Evolutionary conservation across 2,329 filamentous ascomycete genomes (phyloP).

Genomic region (Ophiostoma novo-ulmi): DNA sequence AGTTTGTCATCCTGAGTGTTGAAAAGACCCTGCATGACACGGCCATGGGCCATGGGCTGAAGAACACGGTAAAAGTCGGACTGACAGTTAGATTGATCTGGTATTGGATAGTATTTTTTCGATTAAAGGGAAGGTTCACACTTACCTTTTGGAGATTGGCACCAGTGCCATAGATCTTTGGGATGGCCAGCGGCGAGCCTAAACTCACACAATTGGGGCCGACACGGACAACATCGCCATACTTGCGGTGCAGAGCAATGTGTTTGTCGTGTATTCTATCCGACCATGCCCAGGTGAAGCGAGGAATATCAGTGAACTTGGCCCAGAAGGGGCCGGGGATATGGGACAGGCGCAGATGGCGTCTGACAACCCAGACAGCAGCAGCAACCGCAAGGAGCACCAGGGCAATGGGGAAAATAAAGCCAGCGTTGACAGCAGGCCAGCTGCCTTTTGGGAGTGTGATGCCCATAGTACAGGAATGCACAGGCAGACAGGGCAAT

Average conservation of each 20-base stretch:
- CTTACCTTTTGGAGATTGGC: conserved; percentile 16
- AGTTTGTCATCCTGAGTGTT: conserved; percentile 19
- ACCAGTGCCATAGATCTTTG: conserved; percentile 19
- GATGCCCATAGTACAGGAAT: neutral
- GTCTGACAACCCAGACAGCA: neutral
- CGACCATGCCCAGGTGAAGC: conserved; percentile 19
- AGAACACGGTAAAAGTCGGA: conserved; percentile 19
- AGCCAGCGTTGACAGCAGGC: neutral
- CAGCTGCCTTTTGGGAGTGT: neutral
- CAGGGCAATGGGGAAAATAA: neutral
- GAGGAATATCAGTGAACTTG: conserved; percentile 11
- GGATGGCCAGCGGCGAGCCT: conserved; percentile 14
- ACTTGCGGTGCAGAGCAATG: conserved; percentile 14
- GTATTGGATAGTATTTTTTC: neutral
- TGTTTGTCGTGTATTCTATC: conserved; percentile 19
- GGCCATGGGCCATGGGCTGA: conserved; percentile 20
- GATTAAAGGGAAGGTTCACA: neutral
- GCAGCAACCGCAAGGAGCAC: neutral
- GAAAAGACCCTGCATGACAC: conserved; percentile 21
- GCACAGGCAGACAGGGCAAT: neutral
- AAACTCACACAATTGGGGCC: conserved; percentile 18
- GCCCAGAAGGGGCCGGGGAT: conserved; percentile 19
- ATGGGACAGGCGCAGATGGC: conserved; percentile 17
- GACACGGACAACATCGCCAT: conserved; percentile 18
- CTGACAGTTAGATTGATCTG: neutral